Evolutionary conservation across 139 green algal species (phyloP), one percentile per base, ranked within the genome.

Genomic region (Eudorina sp.): DNA sequence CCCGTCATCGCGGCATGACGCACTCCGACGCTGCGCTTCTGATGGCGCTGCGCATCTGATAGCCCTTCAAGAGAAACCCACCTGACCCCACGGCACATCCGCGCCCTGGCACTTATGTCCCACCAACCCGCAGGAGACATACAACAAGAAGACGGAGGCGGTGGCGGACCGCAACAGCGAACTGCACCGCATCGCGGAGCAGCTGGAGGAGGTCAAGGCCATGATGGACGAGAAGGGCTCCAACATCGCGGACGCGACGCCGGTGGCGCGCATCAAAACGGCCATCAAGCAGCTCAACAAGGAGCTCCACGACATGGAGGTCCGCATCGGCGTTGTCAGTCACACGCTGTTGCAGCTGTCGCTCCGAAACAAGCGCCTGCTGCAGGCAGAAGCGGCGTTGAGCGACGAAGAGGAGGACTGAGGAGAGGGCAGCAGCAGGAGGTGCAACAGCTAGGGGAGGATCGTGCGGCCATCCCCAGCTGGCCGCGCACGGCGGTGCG

Each of bases 161-260:
- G 92, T 97, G 41, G 87, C 86, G 7, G 91, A 95, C 78, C 92
- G 94, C 62, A 96, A 96, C 84, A 93, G 91, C 31, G 94, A 97
- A 92, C 92, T 96, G 72, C 91, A 94, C 82, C 90, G 91, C 6
- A 92, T 93, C 51, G 91, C 53, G 3, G 86, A 96, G 90, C 92
- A 95, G 60, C 90, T 97, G 74, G 91, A 94, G 36, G 92, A 96
- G n/a, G 84, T 91, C 40, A 92, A 94, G 85, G 83, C 66, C 34
- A 73, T 94, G 83, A 92, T 97, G 86, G 93, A 97, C n/a, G 93
- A 96, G 89, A 89, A 92, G 29, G 95, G 95, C 60, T 94, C 88
- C 90, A 96, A 93, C 93, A 96, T 98, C 48, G 89, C 91, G 13
- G 95, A 98, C 87, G 93, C 94, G 0, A 96, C 93, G 6, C 96